Base-by-base conservation (phyloP, 2,329 filamentous ascomycete genomes). In the Aspergillus pseudoglaucus region DNA sequence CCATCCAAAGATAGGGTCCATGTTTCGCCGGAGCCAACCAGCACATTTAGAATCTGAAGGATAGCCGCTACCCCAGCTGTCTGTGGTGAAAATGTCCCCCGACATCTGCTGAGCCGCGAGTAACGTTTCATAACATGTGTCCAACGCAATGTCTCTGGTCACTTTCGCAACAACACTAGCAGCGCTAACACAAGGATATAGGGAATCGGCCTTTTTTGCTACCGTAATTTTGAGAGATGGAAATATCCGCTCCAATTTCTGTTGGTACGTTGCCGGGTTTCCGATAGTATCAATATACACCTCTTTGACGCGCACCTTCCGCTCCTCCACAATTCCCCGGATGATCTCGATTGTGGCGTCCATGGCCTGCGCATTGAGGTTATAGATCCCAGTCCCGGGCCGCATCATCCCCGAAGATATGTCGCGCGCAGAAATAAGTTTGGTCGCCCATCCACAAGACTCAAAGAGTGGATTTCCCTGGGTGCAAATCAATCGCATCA, bases 221-320 rank as follows among this genome's bases (percentile, higher is more conserved):
- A 91, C 87, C 1, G 83, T 89, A 59, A 91, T 81, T 52, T 78
- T 80, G 37, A 83, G 71, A 0, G 83, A 84, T 1, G 93, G 91
- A 66, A 97, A 97, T 45, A 94, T 77, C 51, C 83, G 77, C 71
- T 91, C 86, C 46, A 98, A 75, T 63, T 85, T 88, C 62, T 80
- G 82, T 75, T 97, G 90, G 74, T 97, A 95, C 3, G 82, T 74
- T 15, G 80, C 82, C 1, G 91, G 90, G 47, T 79, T 85, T 30
- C 91, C 91, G 62, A 97, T 87, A 2, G 91, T 97, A 71, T 98
- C 91, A 64, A 98, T 90, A 67, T 90, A 98, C 45, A 98, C 87
- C 68, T 96, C 88, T 48, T 77, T 80, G 4, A 97, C 76, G 65
- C 94, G 90, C 53, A 97, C 87, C 32, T 88, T 88, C 14, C 58